These are phyloP conservation scores for Neurospora sp. DNA, from an alignment of 2,329 filamentous ascomycete genomes.

Conservation along the genomic window DNA sequence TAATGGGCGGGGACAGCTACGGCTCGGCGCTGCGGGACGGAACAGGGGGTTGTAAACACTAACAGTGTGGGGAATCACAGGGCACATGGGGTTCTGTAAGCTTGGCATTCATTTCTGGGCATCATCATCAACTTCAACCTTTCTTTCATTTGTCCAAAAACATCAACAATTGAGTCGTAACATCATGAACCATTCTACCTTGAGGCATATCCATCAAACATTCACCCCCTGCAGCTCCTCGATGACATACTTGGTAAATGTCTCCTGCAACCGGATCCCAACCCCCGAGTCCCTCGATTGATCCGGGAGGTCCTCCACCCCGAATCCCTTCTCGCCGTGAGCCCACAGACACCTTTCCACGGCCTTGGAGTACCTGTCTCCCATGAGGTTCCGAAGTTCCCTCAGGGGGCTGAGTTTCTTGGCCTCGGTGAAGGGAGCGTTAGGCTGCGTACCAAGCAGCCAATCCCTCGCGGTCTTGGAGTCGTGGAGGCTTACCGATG, in stretches of 20 bases:
- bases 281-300: conserved; percentile 14
- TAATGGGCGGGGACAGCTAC: background rate
- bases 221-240: conserved; percentile 13
- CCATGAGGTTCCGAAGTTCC: conserved; percentile 13
- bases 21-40: background rate
- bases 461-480: conserved; percentile 15
- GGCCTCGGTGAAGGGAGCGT: conserved; percentile 5
- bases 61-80: background rate
- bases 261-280: conserved; percentile 14
- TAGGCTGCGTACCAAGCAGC: conserved; percentile 9
- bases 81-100: background rate
- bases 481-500: conserved; percentile 11
- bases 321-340: conserved; percentile 17
- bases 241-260: conserved; percentile 16
- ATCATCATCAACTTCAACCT: background rate
- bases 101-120: background rate
- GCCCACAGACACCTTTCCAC: conserved; percentile 17
- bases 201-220: conserved; percentile 5
- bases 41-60: background rate
- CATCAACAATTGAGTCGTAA: background rate
- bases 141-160: background rate
- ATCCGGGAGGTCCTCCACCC: conserved; percentile 12
- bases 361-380: conserved; percentile 14
- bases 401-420: conserved; percentile 10
- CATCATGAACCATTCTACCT: background rate